phyloP scores from a whole-genome alignment of 139 green algal genomes.

The Chlorella sp. region DNA sequence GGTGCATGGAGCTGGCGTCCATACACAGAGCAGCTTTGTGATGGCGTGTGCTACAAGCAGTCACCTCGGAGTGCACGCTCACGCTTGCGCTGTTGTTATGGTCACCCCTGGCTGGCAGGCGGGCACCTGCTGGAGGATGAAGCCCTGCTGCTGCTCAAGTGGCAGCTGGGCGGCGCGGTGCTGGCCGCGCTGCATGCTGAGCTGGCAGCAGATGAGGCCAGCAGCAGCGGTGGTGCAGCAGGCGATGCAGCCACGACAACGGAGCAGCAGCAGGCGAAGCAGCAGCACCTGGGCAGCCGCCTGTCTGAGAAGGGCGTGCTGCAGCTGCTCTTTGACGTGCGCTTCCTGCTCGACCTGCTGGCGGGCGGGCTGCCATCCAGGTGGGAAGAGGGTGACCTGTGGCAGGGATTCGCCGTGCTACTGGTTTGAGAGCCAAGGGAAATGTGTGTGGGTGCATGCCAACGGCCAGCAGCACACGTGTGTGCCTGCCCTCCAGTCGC shows the following conservation, averaged over 20 bases:
- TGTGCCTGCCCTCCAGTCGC: too few relatives aligned
- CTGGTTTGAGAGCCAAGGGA: too few relatives aligned
- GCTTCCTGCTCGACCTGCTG: conserved; percentile 78
- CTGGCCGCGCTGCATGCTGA: conserved; percentile 25
- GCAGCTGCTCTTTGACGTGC: conserved; percentile 92
- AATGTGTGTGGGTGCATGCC: too few relatives aligned
- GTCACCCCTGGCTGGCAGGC: conserved; percentile 42
- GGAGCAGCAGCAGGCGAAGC: not conserved
- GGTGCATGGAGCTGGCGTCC: too few relatives aligned
- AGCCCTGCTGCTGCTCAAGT: conserved; percentile 76
- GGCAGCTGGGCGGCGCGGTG: conserved; percentile 68
- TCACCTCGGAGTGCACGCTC: too few relatives aligned
- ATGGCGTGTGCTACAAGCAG: too few relatives aligned
- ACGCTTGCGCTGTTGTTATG: too few relatives aligned
- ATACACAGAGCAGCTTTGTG: too few relatives aligned
- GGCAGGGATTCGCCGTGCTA: too few relatives aligned
- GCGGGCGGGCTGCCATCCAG: conserved; percentile 20
- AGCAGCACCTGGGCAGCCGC: not conserved
- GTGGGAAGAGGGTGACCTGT: not conserved
- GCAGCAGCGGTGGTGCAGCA: not conserved
- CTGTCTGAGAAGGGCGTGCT: conserved; percentile 87
- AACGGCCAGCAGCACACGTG: too few relatives aligned
- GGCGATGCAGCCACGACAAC: not conserved
- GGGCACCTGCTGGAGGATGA: conserved; percentile 60
- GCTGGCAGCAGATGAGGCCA: not conserved